These are phyloP conservation scores for Thelonectria discophora DNA, from an alignment of 2,329 filamentous ascomycete genomes.

Conservation along the genomic window DNA sequence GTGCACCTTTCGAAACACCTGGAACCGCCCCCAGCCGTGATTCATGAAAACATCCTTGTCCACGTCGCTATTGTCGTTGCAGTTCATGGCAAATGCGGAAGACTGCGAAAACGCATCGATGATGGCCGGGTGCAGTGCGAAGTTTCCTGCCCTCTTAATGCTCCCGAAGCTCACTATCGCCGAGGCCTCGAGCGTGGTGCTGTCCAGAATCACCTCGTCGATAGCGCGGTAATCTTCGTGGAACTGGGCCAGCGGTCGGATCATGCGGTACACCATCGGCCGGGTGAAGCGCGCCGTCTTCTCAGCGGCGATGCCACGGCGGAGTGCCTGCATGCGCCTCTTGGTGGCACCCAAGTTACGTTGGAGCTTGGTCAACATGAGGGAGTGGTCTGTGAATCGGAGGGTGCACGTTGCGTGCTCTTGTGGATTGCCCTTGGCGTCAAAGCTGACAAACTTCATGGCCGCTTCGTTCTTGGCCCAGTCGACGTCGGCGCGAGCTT, in stretches of 20 bases:
- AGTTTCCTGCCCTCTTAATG: slow-evolving; percentile 29
- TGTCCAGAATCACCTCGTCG: slow-evolving; percentile 34
- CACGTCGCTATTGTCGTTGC: slow-evolving; percentile 34
- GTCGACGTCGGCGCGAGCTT: neutral
- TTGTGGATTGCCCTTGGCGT: neutral
- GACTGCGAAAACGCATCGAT: slow-evolving; percentile 36
- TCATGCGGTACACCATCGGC: slow-evolving; percentile 35
- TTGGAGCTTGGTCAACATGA: neutral
- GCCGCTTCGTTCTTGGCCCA: slow-evolving; percentile 18
- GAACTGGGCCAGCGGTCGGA: slow-evolving; percentile 33
- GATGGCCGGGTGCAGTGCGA: slow-evolving; percentile 34
- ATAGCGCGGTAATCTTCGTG: slow-evolving; percentile 37
- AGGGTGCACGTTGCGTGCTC: neutral
- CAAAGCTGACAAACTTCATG: slow-evolving; percentile 4
- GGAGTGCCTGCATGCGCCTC: neutral
- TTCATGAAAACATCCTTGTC: slow-evolving; percentile 36
- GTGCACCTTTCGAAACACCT: slow-evolving; percentile 31
- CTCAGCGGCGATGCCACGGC: slow-evolving; percentile 17
- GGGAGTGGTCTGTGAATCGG: neutral
- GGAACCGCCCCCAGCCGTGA: slow-evolving; percentile 33
- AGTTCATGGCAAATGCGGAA: slow-evolving; percentile 38
- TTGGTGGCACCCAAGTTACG: neutral
- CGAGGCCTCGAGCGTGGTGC: slow-evolving; percentile 26
- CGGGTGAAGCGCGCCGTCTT: slow-evolving; percentile 35
- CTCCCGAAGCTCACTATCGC: slow-evolving; percentile 33